phyloP scores from a whole-genome alignment of 257 asterid species.

The Solanum habrochaites region DNA sequence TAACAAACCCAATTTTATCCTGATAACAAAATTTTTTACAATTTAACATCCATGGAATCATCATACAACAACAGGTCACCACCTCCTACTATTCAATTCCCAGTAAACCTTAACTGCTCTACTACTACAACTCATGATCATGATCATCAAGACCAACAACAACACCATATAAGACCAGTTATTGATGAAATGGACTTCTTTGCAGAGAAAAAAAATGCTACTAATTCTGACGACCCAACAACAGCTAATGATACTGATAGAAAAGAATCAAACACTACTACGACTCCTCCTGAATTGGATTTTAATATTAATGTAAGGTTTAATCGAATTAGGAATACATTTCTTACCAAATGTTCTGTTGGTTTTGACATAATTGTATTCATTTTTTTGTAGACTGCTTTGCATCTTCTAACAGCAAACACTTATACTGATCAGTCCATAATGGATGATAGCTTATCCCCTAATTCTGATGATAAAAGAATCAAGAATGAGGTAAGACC shows the following conservation, averaged over 20 bases:
- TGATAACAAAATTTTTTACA: neutral
- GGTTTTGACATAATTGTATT: neutral
- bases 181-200: conserved; percentile 72
- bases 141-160: neutral
- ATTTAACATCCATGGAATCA: conserved; percentile 17
- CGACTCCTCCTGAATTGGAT: conserved; percentile 18
- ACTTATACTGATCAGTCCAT: conserved; percentile 50
- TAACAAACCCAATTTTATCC: neutral
- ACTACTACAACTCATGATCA: neutral
- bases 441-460: conserved; percentile 38
- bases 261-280: conserved; percentile 5
- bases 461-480: conserved; percentile 35
- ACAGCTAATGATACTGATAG: neutral
- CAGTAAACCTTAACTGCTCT: conserved; percentile 39
- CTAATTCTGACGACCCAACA: neutral
- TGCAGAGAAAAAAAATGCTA: conserved; percentile 25
- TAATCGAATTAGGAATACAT: neutral
- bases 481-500: conserved; percentile 43
- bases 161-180: conserved; percentile 17
- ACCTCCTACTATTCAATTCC: conserved; percentile 61
- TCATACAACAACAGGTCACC: conserved; percentile 22
- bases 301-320: conserved; percentile 57
- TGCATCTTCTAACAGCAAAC: conserved; percentile 62
- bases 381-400: conserved; percentile 39
- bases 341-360: neutral